Conservation (phyloP, 2,329 filamentous ascomycete species). For the Fusarium marasasianum region DNA sequence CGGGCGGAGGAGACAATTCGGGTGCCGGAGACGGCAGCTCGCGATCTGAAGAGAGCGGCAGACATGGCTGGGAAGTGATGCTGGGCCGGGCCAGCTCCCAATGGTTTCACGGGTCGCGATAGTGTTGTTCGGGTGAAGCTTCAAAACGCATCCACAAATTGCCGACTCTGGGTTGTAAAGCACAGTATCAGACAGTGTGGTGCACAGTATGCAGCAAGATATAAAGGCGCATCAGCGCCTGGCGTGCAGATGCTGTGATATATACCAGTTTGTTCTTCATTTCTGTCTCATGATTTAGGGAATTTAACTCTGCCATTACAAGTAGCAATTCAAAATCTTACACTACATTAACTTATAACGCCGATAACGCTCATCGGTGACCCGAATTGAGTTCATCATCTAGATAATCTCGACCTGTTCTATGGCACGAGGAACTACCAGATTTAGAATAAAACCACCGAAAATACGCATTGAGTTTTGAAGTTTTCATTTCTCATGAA, state of each 20-base stretch:
- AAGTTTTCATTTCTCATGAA: background rate
- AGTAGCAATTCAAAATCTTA: background rate
- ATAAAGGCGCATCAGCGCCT: background rate
- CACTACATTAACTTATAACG: background rate
- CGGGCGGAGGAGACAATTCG: conserved; percentile 34
- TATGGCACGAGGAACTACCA: background rate
- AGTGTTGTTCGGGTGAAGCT: conserved; percentile 42
- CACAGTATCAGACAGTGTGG: conserved; percentile 35
- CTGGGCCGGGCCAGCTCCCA: conserved; percentile 44
- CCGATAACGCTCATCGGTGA: background rate
- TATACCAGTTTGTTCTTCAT: background rate
- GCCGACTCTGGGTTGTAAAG: conserved; percentile 31
- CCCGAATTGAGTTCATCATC: background rate
- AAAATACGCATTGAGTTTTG: background rate
- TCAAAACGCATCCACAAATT: conserved; percentile 38
- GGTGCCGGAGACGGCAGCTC: conserved; percentile 30
- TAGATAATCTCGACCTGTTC: background rate
- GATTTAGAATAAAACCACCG: background rate
- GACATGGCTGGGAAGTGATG: conserved; percentile 41
- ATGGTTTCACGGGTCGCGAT: conserved; percentile 40
- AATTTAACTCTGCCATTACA: background rate
- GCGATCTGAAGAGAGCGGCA: conserved; percentile 39
- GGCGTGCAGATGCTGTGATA: background rate
- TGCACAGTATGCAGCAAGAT: conserved; percentile 18
- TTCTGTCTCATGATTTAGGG: background rate